A percentile compares a stretch with the other conserved stretches of the same genome.
These are phyloP conservation scores for Ustilago xerochloae DNA, from an alignment of 1,284 basidiomycete species.

Conservation along the genomic window DNA sequence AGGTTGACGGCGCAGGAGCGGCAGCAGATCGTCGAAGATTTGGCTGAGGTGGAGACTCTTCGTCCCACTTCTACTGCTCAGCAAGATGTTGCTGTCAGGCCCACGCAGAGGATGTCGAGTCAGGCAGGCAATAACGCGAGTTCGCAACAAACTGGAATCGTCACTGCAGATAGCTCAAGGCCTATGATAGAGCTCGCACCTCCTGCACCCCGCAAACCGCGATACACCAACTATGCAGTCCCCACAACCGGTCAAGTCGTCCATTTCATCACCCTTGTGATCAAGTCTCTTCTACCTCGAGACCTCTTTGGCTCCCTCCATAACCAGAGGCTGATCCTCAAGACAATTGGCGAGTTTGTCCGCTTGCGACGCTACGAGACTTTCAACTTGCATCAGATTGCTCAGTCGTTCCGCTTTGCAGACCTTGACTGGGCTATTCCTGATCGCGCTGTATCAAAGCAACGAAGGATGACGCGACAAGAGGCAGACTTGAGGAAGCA, in stretches of 20 bases:
- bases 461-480: conserved; percentile 71
- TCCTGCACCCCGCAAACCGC: conserved; percentile 73
- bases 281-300: conserved; percentile 79
- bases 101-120: conserved; percentile 3
- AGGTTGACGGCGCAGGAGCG: conserved; percentile 65
- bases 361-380: conserved; percentile 82
- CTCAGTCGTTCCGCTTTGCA: conserved; percentile 81
- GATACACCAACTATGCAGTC: conserved; percentile 81
- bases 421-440: conserved; percentile 85
- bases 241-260: conserved; percentile 73
- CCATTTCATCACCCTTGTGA: conserved; percentile 70
- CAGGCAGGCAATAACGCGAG: neutral
- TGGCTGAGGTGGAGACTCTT: conserved; percentile 32
- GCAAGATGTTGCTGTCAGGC: conserved; percentile 1
- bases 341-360: conserved; percentile 79
- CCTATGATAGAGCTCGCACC: conserved; percentile 7
- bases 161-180: neutral
- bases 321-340: conserved; percentile 77
- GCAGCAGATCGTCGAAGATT: conserved; percentile 79
- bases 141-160: neutral
- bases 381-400: conserved; percentile 79
- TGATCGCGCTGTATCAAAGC: conserved; percentile 31
- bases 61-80: neutral
- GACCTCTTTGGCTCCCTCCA: conserved; percentile 80
- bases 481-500: conserved; percentile 81